Evolutionary conservation across 495 filamentous ascomycete species (phyloP).

Genomic region (Pyrenopolyporus hunteri): DNA sequence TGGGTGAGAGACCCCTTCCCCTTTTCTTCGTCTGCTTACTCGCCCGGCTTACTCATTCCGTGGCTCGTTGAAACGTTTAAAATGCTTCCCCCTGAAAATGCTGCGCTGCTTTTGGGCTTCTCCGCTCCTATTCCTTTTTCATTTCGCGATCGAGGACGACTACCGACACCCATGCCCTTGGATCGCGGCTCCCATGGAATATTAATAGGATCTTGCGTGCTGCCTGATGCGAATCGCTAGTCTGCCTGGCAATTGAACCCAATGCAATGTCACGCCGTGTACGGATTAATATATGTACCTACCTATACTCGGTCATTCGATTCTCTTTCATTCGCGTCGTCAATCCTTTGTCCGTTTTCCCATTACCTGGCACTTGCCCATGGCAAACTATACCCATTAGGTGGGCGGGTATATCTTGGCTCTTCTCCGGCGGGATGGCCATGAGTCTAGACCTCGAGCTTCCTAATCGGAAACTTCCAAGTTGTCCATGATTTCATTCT

Average conservation of each 20-base stretch:
- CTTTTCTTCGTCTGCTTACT: no score
- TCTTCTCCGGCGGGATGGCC: neutral
- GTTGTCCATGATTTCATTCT: neutral
- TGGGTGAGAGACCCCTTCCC: neutral
- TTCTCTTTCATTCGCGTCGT: neutral
- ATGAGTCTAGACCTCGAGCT: neutral
- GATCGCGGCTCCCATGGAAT: constrained; percentile 7
- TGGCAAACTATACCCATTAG: no score
- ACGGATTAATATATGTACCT: no score
- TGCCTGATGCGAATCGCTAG: neutral
- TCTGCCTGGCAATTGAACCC: no score
- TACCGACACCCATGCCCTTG: neutral
- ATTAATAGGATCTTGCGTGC: constrained; percentile 3
- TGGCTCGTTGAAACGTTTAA: neutral
- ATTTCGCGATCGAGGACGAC: constrained; percentile 1
- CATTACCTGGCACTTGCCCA: no score
- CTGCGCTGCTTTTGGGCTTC: neutral
- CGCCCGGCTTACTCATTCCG: neutral
- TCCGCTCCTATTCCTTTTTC: constrained; percentile 10
- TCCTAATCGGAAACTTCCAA: neutral
- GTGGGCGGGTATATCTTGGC: no score
- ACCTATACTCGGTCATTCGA: neutral
- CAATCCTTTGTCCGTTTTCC: no score
- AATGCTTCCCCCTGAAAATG: neutral
- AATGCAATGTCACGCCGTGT: no score